Evolutionary conservation across 495 filamentous ascomycete genomes (phyloP).

Genomic region (Aspergillus kassunensis): DNA sequence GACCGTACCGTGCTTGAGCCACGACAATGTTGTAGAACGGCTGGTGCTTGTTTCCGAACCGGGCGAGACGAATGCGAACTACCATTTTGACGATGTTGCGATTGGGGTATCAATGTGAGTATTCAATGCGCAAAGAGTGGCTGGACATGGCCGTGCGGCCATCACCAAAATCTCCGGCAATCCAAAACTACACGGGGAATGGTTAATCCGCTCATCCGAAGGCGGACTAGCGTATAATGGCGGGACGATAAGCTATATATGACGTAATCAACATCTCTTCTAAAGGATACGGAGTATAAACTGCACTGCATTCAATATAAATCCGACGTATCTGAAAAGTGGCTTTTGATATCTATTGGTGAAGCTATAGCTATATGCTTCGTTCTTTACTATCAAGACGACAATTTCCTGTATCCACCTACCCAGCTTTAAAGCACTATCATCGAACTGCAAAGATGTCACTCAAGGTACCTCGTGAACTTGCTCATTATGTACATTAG

Average conservation of each 20-base stretch:
- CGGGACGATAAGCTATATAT: constrained; percentile 21
- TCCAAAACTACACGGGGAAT: constrained; percentile 23
- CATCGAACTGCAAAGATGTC: constrained; percentile 36
- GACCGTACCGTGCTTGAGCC: constrained; percentile 79
- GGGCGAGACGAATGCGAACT: constrained; percentile 84
- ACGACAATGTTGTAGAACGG: constrained; percentile 98
- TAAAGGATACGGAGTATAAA: background rate
- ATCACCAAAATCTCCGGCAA: constrained; percentile 19
- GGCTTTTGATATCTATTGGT: too few species aligned
- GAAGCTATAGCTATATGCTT: constrained; percentile 22
- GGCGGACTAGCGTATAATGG: constrained; percentile 27
- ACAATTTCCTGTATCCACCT: constrained; percentile 6
- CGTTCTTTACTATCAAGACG: constrained; percentile 11
- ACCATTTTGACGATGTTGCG: constrained; percentile 61
- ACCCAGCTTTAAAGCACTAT: constrained; percentile 22
- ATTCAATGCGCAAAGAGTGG: constrained; percentile 2
- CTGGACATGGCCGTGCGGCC: constrained; percentile 2
- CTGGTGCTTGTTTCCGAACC: constrained; percentile 80
- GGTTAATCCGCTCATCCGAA: constrained; percentile 22
- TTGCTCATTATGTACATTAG: too few species aligned
- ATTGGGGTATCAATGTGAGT: constrained; percentile 5
- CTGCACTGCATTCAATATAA: background rate
- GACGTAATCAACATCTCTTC: constrained; percentile 3
- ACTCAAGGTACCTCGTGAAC: constrained; percentile 30
- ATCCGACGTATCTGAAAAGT: too few species aligned